phyloP scores from a whole-genome alignment of 768 basidiomycete species.

The Collybiopsis confluens region DNA sequence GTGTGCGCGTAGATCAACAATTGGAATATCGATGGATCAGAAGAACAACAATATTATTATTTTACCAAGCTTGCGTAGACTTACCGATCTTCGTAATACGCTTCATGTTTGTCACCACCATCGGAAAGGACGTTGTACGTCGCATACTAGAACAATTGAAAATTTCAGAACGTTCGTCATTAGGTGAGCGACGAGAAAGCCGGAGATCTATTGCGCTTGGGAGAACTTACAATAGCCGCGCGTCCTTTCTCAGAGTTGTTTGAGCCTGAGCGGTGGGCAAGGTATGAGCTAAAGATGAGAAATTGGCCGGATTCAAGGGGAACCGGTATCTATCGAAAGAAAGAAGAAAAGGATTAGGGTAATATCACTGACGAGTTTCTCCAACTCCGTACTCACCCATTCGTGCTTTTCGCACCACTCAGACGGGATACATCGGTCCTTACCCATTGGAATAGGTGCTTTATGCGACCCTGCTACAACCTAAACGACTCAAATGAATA shows the following conservation, averaged over 20 bases:
- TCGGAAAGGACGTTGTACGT: constrained; percentile 11
- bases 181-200: not conserved
- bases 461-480: constrained; percentile 14
- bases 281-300: constrained; percentile 13
- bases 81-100: constrained; percentile 11
- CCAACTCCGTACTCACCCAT: constrained; percentile 7
- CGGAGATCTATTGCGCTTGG: no score
- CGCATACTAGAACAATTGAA: constrained; percentile 9
- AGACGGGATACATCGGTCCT: constrained; percentile 9
- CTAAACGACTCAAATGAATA: not conserved
- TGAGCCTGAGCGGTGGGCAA: constrained; percentile 14
- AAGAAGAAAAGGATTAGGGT: not conserved
- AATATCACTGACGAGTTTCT: not conserved
- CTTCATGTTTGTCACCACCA: constrained; percentile 10
- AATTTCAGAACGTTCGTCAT: not conserved
- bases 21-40: not conserved
- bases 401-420: constrained; percentile 10
- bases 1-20: not conserved
- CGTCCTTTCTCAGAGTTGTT: constrained; percentile 11
- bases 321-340: constrained; percentile 13
- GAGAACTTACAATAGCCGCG: constrained; percentile 13
- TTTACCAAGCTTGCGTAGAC: no score
- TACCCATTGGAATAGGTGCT: constrained; percentile 10
- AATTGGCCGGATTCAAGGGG: constrained; percentile 10
- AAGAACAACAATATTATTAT: not conserved